Evolutionary conservation across 257 asterid species (phyloP).

Genomic region (Buddleja alternifolia): DNA sequence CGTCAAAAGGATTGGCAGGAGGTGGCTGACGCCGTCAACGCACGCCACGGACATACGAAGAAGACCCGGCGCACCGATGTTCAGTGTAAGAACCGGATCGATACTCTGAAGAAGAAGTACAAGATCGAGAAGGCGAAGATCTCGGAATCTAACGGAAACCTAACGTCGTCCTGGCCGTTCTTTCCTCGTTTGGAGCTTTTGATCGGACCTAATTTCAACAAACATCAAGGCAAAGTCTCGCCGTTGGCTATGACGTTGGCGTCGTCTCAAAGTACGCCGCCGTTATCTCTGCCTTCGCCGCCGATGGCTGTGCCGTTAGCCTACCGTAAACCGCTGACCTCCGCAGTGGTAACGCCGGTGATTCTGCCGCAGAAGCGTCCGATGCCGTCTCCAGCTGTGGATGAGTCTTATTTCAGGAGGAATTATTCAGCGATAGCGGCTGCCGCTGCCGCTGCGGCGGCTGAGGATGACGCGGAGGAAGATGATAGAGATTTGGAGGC

Average conservation of each 20-base stretch:
- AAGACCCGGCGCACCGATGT: conserved; percentile 73
- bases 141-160: conserved; percentile 41
- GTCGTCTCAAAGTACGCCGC: conserved; percentile 33
- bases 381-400: conserved; percentile 33
- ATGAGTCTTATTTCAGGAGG: conserved; percentile 50
- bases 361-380: conserved; percentile 59
- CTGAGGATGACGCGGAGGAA: conserved; percentile 45
- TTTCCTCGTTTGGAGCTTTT: conserved; percentile 49
- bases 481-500: conserved; percentile 45
- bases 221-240: conserved; percentile 34
- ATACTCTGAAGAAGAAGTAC: conserved; percentile 71
- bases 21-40: conserved; percentile 67
- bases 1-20: conserved; percentile 78
- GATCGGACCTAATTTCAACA: conserved; percentile 49
- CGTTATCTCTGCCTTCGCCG: conserved; percentile 47
- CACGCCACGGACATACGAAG: conserved; percentile 55
- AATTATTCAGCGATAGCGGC: conserved; percentile 67
- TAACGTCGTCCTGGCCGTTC: conserved; percentile 65
- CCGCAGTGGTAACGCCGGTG: conserved; percentile 46
- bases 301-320: conserved; percentile 59
- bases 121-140: conserved; percentile 64
- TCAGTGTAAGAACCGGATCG: conserved; percentile 78
- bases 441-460: conserved; percentile 67
- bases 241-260: conserved; percentile 33
- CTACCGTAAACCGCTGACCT: conserved; percentile 31